These are phyloP conservation scores for Neopestalotiopsis sp. DNA, from an alignment of 2,329 filamentous ascomycete species.

Conservation along the genomic window DNA sequence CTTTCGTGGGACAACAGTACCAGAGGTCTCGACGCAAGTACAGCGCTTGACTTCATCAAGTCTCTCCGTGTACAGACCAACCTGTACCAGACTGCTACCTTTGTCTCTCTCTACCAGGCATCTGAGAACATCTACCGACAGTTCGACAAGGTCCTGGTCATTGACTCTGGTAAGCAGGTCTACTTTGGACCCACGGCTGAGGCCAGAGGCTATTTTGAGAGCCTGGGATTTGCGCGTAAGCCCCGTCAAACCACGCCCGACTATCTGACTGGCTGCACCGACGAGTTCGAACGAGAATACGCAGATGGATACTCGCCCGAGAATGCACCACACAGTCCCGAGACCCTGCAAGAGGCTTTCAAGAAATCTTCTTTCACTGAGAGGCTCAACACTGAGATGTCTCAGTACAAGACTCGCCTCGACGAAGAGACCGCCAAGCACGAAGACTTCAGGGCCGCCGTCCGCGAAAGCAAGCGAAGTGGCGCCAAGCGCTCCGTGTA, in stretches of 20 bases:
- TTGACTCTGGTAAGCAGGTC: conserved; percentile 76
- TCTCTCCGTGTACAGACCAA: conserved; percentile 82
- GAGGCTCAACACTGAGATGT: conserved; percentile 69
- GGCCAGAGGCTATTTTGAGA: conserved; percentile 77
- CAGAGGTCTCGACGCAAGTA: conserved; percentile 71
- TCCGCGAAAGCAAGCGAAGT: conserved; percentile 79
- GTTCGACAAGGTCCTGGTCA: conserved; percentile 85
- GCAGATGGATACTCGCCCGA: conserved; percentile 67
- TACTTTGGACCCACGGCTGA: conserved; percentile 74
- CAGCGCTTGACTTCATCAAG: conserved; percentile 69
- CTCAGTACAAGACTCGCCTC: conserved; percentile 68
- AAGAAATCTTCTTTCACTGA: conserved; percentile 65
- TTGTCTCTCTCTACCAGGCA: conserved; percentile 86
- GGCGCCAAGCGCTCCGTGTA: conserved; percentile 80
- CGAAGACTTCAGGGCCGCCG: conserved; percentile 78
- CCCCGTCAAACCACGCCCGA: conserved; percentile 82
- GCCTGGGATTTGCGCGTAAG: conserved; percentile 75
- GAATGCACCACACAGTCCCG: conserved; percentile 72
- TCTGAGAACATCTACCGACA: conserved; percentile 80
- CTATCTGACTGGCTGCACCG: conserved; percentile 82
- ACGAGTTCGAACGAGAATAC: conserved; percentile 83
- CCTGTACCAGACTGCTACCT: conserved; percentile 82
- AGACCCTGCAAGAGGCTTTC: conserved; percentile 73
- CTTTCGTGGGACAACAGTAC: conserved; percentile 80
- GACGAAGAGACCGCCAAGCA: conserved; percentile 69